These are phyloP conservation scores for Ceriops zippeliana DNA, from an alignment of 345 rosid species.

Conservation along the genomic window DNA sequence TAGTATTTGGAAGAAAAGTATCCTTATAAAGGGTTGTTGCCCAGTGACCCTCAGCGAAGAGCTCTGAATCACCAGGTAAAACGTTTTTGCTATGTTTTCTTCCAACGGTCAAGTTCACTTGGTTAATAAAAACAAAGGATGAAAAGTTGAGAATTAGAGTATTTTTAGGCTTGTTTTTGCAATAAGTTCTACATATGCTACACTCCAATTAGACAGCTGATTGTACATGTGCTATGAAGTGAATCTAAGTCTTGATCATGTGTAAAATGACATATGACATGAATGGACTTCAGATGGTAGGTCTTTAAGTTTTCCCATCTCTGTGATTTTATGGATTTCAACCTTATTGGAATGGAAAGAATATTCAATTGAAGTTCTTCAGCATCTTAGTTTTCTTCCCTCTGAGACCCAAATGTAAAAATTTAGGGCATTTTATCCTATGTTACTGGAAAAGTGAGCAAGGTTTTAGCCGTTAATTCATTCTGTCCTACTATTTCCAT, in stretches of 20 bases:
- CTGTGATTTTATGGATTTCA: background rate
- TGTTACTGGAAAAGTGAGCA: background rate
- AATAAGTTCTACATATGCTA: background rate
- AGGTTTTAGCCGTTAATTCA: background rate
- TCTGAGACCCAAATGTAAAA: background rate
- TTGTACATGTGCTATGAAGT: background rate
- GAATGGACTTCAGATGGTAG: background rate
- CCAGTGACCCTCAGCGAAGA: slow-evolving; percentile 34
- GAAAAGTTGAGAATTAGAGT: background rate
- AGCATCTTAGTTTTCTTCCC: background rate
- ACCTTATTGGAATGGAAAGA: background rate
- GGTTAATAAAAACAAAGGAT: background rate
- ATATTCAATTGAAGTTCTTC: background rate
- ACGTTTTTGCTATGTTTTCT: background rate
- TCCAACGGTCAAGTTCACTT: background rate
- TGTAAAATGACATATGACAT: too few relatives aligned
- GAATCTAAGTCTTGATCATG: too few relatives aligned
- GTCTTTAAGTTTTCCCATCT: background rate
- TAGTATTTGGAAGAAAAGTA: slow-evolving; percentile 54
- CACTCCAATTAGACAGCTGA: background rate
- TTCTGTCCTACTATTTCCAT: background rate
- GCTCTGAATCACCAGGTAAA: slow-evolving; percentile 46
- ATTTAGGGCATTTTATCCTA: too few relatives aligned
- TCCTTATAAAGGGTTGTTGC: slow-evolving; percentile 42
- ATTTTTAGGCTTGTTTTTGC: background rate